Base-by-base conservation (phyloP, 768 basidiomycete species). In the Pisolithus orientalis region DNA sequence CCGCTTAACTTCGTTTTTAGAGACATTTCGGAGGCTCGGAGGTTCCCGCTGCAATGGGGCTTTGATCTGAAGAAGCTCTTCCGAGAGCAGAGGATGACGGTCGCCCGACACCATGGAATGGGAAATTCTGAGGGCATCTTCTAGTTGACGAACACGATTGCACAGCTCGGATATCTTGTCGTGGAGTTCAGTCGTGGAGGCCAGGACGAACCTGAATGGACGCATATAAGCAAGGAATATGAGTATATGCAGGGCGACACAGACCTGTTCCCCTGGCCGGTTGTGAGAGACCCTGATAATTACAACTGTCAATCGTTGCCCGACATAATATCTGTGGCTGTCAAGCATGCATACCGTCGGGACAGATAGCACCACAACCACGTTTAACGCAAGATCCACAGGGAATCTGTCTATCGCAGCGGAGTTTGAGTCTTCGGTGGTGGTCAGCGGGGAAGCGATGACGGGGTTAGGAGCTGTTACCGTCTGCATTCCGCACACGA, bases 401-500 rank as follows among this genome's bases (percentile, higher is more conserved):
- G 9, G 88, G 88, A 58, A 89, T 75, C 28, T 75, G 76, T 59
- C 88, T 78, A 73, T 90, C 87, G 67, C 88, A 91, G 6, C 67
- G 68, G 38, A 68, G 54, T 57, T 68, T 68, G 47, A 68, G 50
- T 49, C 67, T 68, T 27, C n/a, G 4, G 44, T 10, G 16, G 2
- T 37, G 5, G 44, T 28, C 4, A 40, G 9, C 0, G 37, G 25
- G 9, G 45, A 21, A 14, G 32, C 4, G 1, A 9, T n/a, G 2
- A 39, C 24, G 21, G 44, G 31, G 10, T 45, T 7, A 21, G 1
- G 21, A 31, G 47, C 54, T 66, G 39, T 21, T 54, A 84, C 87
- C 87, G 78, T 64, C 87, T 76, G 62, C 87, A 90, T 58, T 90
- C 87, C 25, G 87, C 87, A 61, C 87, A 90, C 11, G 85, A 87